phyloP scores from a whole-genome alignment of 1,139 yeast species.

The Taphrina sp. region DNA sequence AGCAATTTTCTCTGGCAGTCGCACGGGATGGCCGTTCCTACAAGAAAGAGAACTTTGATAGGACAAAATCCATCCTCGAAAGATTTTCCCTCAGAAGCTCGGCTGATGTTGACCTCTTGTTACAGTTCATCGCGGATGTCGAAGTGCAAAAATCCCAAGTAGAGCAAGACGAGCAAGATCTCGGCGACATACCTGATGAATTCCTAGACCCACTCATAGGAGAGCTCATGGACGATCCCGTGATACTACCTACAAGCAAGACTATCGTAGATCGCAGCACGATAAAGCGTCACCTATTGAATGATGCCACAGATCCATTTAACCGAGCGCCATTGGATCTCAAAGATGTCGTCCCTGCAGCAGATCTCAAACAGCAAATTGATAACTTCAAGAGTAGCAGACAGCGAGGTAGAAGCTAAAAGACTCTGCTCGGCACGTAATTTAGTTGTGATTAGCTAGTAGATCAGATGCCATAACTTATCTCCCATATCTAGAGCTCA shows the following conservation, averaged over 20 bases:
- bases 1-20: constrained; percentile 70
- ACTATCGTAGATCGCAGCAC: constrained; percentile 85
- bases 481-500: too few species aligned
- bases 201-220: constrained; percentile 95
- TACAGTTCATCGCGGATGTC: constrained; percentile 61
- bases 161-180: constrained; percentile 57
- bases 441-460: too few species aligned
- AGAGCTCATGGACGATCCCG: constrained; percentile 94
- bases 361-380: constrained; percentile 27
- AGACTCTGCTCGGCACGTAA: too few species aligned
- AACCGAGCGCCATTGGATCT: constrained; percentile 85
- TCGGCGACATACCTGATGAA: constrained; percentile 95
- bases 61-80: constrained; percentile 66
- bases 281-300: constrained; percentile 85
- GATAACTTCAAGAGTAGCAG: constrained; percentile 32
- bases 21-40: constrained; percentile 91
- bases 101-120: constrained; percentile 55
- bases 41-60: constrained; percentile 59
- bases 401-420: too few species aligned
- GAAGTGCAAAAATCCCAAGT: constrained; percentile 55
- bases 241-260: constrained; percentile 78
- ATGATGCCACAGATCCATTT: constrained; percentile 96
- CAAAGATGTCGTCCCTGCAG: constrained; percentile 72
- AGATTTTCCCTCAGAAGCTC: constrained; percentile 56
- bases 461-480: too few species aligned